Base-by-base conservation (phyloP, 2,329 filamentous ascomycete species). In the Arthrobotrys megalospora region DNA sequence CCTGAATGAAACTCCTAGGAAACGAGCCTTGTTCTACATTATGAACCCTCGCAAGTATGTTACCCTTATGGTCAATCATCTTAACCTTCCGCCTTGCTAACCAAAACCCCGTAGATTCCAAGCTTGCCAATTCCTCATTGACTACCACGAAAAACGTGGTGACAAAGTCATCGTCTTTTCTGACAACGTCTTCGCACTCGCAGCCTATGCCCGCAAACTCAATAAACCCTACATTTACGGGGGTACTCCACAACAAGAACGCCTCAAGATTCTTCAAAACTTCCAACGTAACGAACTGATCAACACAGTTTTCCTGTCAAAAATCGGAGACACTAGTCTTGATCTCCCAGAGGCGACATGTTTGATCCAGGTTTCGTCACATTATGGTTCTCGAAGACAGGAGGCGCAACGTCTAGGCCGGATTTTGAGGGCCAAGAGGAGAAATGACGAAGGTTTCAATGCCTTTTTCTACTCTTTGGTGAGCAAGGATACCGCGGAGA, bases 81-180 rank as follows among this genome's bases (percentile, higher is more conserved):
- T 12, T 32, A 11, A 11, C 19, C 2, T 14, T 6, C 1, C 3
- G n/a, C 12, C 24, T 24, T 47, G 11, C 24, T 55, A n/a, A 50
- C 24, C 14, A 34, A 21, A 11, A 14, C 5, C 19, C 1, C 43
- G 0, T 52, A 82, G 80, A 67, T 82, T 97, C 84, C 96, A 98
- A 84, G 94, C 95, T 0, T 97, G 94, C 82, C 95, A 99, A 83
- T 98, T 96, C 83, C 88, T 99, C n/a, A 98, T 99, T 83, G 93
- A 98, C 84, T 98, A 97, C 83, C 96, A 99, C 84, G 95, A 98
- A 85, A 91, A 90, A 69, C 90, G 96, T 78, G 95, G 96, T 36
- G 96, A 98, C 86, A 98, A 98, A 85, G 94, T 98, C 81, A 98
- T 98, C 80, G 95, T 99, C 50, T 98, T 98, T 84, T 97, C 94